phyloP scores from a whole-genome alignment of 331 rosid species.

The Quercus tomentella region DNA sequence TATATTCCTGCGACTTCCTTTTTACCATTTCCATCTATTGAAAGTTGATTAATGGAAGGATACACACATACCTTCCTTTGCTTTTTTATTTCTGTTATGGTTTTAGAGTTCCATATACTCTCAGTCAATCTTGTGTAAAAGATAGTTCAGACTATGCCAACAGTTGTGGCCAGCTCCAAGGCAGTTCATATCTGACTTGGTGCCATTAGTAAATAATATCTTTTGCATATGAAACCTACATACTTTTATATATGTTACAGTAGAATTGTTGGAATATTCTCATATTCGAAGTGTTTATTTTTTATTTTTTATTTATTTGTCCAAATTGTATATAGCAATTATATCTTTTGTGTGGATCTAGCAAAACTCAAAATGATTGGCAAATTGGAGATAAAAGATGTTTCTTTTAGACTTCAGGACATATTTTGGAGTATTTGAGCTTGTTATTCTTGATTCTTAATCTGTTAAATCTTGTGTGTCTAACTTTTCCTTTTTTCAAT shows the following conservation, averaged over 20 bases:
- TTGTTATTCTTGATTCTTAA: conserved; percentile 10
- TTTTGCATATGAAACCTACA: too few species aligned
- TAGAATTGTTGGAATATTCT: neutral
- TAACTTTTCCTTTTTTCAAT: conserved; percentile 39
- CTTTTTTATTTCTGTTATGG: too few species aligned
- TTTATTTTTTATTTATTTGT: neutral
- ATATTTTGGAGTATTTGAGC: neutral
- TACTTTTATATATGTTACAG: too few species aligned
- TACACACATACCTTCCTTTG: too few species aligned
- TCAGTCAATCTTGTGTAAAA: too few species aligned
- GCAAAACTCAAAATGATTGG: too few species aligned
- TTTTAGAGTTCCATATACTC: too few species aligned
- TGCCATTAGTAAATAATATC: neutral
- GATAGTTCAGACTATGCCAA: too few species aligned
- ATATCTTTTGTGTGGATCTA: neutral
- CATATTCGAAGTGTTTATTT: neutral
- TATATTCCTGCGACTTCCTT: too few species aligned
- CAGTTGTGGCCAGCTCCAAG: neutral
- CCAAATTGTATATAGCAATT: conserved; percentile 1
- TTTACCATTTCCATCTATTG: too few species aligned
- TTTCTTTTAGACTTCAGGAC: conserved; percentile 12
- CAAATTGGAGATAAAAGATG: neutral
- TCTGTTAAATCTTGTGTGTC: neutral
- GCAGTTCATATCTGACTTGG: neutral
- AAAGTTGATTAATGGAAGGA: too few species aligned